Evolutionary conservation across 1,284 basidiomycete species (phyloP).

Genomic region (Apiotrichum domesticum): DNA sequence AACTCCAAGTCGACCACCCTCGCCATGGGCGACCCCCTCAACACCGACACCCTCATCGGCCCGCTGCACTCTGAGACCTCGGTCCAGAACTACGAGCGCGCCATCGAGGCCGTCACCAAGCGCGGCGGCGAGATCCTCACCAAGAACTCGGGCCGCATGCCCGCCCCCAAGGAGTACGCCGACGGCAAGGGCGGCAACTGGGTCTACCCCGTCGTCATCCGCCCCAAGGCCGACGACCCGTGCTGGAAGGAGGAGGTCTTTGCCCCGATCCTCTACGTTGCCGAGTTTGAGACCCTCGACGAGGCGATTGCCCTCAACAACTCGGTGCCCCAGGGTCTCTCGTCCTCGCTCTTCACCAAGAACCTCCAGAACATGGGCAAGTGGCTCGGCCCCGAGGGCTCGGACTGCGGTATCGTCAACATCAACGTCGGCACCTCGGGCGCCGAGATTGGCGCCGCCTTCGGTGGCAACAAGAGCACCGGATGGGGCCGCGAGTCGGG

Average conservation of each 20-base stretch:
- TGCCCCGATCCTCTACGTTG: slow-evolving; percentile 63
- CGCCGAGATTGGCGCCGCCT: slow-evolving; percentile 85
- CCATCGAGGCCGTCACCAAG: slow-evolving; percentile 60
- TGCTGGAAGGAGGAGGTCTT: slow-evolving; percentile 44
- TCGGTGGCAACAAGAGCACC: slow-evolving; percentile 82
- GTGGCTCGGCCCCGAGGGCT: slow-evolving; percentile 85
- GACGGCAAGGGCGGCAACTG: slow-evolving; percentile 67
- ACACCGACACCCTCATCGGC: slow-evolving; percentile 66
- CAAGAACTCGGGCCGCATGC: slow-evolving; percentile 28
- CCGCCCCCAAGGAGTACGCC: slow-evolving; percentile 25
- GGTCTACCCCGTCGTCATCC: slow-evolving; percentile 77
- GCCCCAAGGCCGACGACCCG: slow-evolving; percentile 38
- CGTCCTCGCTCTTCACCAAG: slow-evolving; percentile 82
- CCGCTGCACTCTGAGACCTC: slow-evolving; percentile 71
- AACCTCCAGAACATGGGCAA: slow-evolving; percentile 73
- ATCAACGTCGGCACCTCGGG: slow-evolving; percentile 88
- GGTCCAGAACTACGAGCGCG: slow-evolving; percentile 60
- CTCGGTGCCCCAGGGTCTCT: slow-evolving; percentile 77
- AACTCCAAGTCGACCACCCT: slow-evolving; percentile 48
- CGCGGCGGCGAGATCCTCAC: slow-evolving; percentile 64
- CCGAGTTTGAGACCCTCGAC: slow-evolving; percentile 82
- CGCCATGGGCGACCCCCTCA: slow-evolving; percentile 74
- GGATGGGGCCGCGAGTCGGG: slow-evolving; percentile 92
- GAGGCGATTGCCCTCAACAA: slow-evolving; percentile 90
- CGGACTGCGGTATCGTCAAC: slow-evolving; percentile 82